Percentiles rank a stretch among this genome's conserved stretches.
Conservation (phyloP, 1,284 basidiomycete genomes). For the Ceratobasidium sp. region DNA sequence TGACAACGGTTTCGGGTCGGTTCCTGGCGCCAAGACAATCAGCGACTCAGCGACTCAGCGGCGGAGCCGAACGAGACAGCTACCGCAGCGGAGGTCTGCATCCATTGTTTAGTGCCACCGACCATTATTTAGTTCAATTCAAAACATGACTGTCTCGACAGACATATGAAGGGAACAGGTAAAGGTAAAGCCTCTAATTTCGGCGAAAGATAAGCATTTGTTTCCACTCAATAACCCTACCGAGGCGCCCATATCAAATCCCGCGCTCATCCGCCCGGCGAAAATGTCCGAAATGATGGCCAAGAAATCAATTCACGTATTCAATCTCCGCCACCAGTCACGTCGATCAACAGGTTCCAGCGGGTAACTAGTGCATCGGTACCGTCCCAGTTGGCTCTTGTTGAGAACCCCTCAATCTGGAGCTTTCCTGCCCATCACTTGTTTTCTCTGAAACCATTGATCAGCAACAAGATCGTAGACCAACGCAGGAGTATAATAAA, state of each 20-base stretch:
- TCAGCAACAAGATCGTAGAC: no score
- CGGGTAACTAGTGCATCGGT: background rate
- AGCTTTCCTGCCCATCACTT: no score
- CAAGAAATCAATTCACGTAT: background rate
- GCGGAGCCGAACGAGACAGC: background rate
- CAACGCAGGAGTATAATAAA: background rate
- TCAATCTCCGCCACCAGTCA: background rate
- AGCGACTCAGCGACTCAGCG: background rate
- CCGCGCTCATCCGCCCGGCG: background rate
- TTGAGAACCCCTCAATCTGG: no score
- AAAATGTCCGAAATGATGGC: conserved; percentile 9
- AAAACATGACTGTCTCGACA: no score
- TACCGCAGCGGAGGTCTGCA: background rate
- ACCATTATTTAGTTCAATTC: no score
- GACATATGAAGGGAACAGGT: no score
- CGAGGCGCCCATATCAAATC: background rate
- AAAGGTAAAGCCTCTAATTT: no score
- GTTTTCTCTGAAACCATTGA: no score
- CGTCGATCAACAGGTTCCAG: background rate
- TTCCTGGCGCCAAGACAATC: background rate
- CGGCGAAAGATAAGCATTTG: no score
- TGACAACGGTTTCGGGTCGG: no score
- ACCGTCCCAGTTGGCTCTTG: no score
- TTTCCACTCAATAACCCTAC: background rate
- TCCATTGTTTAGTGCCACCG: background rate